Percentiles rank a stretch among this genome's conserved stretches.
Evolutionary conservation across 495 filamentous ascomycete genomes (phyloP).

Genomic region (Penicillium psychrofluorescens): DNA sequence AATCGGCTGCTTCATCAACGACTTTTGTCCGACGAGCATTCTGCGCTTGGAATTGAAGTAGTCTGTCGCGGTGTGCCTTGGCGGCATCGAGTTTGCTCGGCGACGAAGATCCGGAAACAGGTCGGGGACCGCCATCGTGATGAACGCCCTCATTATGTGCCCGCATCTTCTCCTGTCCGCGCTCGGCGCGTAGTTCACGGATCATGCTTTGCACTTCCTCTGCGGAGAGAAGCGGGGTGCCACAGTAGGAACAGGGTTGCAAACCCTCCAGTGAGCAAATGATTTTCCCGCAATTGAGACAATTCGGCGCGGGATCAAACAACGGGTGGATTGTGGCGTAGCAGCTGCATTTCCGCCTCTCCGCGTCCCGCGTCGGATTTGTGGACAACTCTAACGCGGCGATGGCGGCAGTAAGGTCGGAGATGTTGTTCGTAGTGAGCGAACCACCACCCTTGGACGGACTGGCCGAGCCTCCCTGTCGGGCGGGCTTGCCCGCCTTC

Average conservation of each 20-base stretch:
- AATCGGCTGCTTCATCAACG: slow-evolving; percentile 89
- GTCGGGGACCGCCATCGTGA: slow-evolving; percentile 31
- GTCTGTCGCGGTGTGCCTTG: slow-evolving; percentile 69
- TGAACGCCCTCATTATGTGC: slow-evolving; percentile 70
- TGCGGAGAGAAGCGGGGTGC: slow-evolving; percentile 58
- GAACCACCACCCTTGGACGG: slow-evolving; percentile 15
- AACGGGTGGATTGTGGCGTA: slow-evolving; percentile 79
- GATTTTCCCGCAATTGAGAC: slow-evolving; percentile 89
- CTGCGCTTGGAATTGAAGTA: slow-evolving; percentile 79
- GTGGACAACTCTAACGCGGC: slow-evolving; percentile 84
- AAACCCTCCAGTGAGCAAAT: slow-evolving; percentile 91
- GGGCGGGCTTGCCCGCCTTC: slow-evolving; percentile 47
- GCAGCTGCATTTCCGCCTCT: slow-evolving; percentile 69
- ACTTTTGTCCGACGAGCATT: slow-evolving; percentile 84
- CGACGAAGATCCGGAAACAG: slow-evolving; percentile 39
- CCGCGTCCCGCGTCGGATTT: slow-evolving; percentile 59
- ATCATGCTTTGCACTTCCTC: slow-evolving; percentile 80
- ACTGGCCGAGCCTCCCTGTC: slow-evolving; percentile 42
- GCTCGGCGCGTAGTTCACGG: slow-evolving; percentile 73
- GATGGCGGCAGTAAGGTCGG: slow-evolving; percentile 86
- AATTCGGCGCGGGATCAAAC: slow-evolving; percentile 83
- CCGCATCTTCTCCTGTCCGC: slow-evolving; percentile 77
- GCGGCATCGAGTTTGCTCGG: slow-evolving; percentile 34
- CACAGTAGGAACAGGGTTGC: slow-evolving; percentile 92
- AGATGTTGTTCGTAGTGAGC: slow-evolving; percentile 55